Base-by-base conservation (phyloP, 495 filamentous ascomycete genomes). In the Aspergillus heteromorphus region DNA sequence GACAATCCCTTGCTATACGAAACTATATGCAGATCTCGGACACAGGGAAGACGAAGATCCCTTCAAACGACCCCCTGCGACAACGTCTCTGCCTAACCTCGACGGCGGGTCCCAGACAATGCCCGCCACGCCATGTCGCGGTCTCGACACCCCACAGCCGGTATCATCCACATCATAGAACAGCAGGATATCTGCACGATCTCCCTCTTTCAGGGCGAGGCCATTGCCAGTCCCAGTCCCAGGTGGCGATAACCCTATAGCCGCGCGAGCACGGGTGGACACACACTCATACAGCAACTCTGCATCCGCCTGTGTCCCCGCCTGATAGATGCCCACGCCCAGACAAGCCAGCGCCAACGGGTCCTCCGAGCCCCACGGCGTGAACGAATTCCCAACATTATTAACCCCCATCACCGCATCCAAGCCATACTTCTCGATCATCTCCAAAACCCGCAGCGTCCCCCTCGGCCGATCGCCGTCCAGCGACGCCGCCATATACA, bases 321-420 rank as follows among this genome's bases (percentile, higher is more conserved):
- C 81, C 48, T 88, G 84, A 59, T 89, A 91, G 3, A 89, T 52
- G 0, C 83, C 85, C 4, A 89, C 85, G 6, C 81, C 79, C 42
- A 84, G 62, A 42, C 80, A 83, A 36, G 85, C 85, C 45, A 89
- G 60, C 16, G 72, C 71, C 49, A 91, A 56, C 1, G 87, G 86
- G 68, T 90, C 88, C n/a, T 77, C 80, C n/a, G 71, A 80, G 0
- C 87, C 87, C 57, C 85, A 83, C 0, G 87, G 88, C 9, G 88
- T 89, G 58, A 91, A 89, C 0, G 87, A 83, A 66, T 91, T 90
- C 2, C 86, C 87, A 16, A 90, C 81, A 56, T 91, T 91, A 57
- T 89, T 89, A n/a, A 89, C 75, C 0, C 84, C 80, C 2, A 89
- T 74, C 9, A 83, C 79, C 1, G 75, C 84, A 45, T 83, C 73